Percentiles rank a stretch among this genome's conserved stretches.
Evolutionary conservation across 2,329 filamentous ascomycete species (phyloP).

Genomic region (Colletotrichum tropicale): DNA sequence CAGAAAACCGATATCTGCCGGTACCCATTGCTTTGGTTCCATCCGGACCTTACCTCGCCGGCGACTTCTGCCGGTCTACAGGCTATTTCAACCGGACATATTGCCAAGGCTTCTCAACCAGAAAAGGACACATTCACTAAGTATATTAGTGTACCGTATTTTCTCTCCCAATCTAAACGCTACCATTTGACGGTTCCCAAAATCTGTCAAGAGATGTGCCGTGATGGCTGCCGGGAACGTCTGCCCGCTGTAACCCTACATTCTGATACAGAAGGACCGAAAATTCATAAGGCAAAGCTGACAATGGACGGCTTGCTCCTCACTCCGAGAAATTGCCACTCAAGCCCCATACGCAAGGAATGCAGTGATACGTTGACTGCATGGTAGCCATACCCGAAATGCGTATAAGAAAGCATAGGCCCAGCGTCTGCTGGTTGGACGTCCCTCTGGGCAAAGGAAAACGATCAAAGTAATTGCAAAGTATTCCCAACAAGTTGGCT

Average conservation of each 20-base stretch:
- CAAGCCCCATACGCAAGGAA: not conserved
- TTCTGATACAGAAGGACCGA: not conserved
- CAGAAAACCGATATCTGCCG: not conserved
- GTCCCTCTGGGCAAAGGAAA: not conserved
- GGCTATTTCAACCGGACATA: not conserved
- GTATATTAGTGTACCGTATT: not conserved
- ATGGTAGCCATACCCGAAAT: not conserved
- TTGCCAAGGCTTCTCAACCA: not conserved
- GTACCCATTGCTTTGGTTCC: not conserved
- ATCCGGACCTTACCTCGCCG: not conserved
- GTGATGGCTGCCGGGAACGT: not conserved
- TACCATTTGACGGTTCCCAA: not conserved
- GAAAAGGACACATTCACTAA: not conserved
- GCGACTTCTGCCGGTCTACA: not conserved
- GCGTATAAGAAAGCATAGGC: not conserved
- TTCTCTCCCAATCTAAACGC: not conserved
- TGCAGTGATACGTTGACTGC: not conserved
- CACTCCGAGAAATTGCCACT: not conserved
- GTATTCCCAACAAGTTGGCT: not conserved
- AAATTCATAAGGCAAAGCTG: not conserved
- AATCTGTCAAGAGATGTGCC: not conserved
- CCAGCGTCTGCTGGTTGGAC: not conserved
- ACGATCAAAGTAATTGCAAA: not conserved
- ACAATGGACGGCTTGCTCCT: not conserved
- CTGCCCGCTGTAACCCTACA: not conserved